phyloP scores from a whole-genome alignment of 108 stramenopile species.

The Skeletonema marinoi region DNA sequence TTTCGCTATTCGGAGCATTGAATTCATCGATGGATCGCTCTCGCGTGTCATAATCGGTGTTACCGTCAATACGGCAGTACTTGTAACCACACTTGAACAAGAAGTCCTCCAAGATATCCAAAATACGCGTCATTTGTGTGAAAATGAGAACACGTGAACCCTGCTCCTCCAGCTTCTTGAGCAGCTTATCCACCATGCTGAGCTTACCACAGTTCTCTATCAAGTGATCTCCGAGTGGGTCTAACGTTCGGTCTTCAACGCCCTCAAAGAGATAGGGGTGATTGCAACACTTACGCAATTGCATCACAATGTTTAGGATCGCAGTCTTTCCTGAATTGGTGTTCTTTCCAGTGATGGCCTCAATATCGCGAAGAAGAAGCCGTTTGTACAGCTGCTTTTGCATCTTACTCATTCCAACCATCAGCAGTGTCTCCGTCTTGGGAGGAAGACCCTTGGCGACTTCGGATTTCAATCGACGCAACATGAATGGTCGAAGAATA shows the following conservation, averaged over 20 bases:
- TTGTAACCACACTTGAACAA: constrained; percentile 83
- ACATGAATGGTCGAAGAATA: constrained; percentile 97
- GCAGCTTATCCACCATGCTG: constrained; percentile 89
- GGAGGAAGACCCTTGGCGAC: constrained; percentile 90
- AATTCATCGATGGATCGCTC: constrained; percentile 90
- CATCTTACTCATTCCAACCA: constrained; percentile 90
- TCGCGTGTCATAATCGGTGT: constrained; percentile 93
- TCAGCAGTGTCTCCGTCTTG: constrained; percentile 92
- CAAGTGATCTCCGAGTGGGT: constrained; percentile 90
- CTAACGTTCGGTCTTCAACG: constrained; percentile 88
- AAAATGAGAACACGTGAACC: constrained; percentile 95
- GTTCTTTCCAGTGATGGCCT: constrained; percentile 74
- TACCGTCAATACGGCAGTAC: constrained; percentile 99
- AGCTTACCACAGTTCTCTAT: constrained; percentile 89
- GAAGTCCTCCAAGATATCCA: constrained; percentile 95
- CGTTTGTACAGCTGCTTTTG: constrained; percentile 95
- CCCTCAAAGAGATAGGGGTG: constrained; percentile 99
- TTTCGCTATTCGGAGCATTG: constrained; percentile 89
- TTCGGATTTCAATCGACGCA: constrained; percentile 95
- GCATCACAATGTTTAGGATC: constrained; percentile 97
- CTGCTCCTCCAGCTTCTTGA: constrained; percentile 80
- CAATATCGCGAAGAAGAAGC: constrained; percentile 86
- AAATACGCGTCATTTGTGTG: constrained; percentile 96
- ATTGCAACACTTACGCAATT: constrained; percentile 98
- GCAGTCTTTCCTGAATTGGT: constrained; percentile 81